These are phyloP conservation scores for Ceratocystis colombiana DNA, from an alignment of 2,329 filamentous ascomycete genomes.

Conservation along the genomic window DNA sequence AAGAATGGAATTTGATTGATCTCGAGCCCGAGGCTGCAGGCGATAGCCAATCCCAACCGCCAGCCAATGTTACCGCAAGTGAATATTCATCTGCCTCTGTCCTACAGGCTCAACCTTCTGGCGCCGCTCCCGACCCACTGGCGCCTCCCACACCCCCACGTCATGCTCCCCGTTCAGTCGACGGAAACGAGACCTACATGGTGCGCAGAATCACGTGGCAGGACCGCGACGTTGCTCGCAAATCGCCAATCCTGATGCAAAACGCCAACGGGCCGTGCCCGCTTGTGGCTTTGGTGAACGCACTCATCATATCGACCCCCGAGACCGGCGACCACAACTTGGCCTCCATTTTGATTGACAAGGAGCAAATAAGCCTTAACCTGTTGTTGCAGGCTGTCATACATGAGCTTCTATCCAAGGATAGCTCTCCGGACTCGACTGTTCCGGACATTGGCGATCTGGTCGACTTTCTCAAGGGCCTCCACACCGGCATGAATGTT, in stretches of 20 bases:
- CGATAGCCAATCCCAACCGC: not conserved
- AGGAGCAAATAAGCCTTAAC: constrained; percentile 80
- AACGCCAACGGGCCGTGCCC: constrained; percentile 94
- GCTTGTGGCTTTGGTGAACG: constrained; percentile 84
- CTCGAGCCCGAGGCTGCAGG: constrained; percentile 11
- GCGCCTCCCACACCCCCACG: not conserved
- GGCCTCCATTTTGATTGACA: constrained; percentile 51
- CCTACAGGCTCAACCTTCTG: not conserved
- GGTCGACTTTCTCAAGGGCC: constrained; percentile 73
- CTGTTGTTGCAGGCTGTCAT: constrained; percentile 81
- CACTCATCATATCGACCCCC: constrained; percentile 72
- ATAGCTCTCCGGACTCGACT: constrained; percentile 51
- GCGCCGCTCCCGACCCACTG: not conserved
- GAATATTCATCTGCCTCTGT: not conserved
- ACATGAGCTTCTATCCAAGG: constrained; percentile 78
- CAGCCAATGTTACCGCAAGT: not conserved
- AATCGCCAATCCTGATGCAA: constrained; percentile 82
- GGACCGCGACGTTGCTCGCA: constrained; percentile 57
- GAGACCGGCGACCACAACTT: constrained; percentile 30
- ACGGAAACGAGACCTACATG: constrained; percentile 65
- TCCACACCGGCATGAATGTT: constrained; percentile 97
- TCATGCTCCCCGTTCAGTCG: constrained; percentile 27
- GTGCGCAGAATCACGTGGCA: constrained; percentile 87
- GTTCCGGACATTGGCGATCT: constrained; percentile 82
- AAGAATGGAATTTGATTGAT: constrained; percentile 47